Evolutionary conservation across 176 grass and related monocot species (phyloP), one percentile per base, ranked within the genome.

Genomic region (Puya raimondii): DNA sequence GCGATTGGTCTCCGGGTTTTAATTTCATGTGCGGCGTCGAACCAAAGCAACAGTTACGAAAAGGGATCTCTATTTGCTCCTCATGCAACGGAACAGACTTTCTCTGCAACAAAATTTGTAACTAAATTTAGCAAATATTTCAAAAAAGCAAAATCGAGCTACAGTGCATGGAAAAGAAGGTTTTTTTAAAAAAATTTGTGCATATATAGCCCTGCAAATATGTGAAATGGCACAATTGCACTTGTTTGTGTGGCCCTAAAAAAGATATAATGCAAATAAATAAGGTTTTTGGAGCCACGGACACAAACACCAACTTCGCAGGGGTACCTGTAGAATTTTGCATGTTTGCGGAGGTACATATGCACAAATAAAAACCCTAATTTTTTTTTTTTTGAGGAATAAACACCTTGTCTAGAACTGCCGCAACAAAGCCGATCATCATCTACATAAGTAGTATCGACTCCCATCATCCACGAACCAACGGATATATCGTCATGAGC

Each of bases 391-490:
- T 65, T 26, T 12, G 15, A 22, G 66, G 47, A 54, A 17, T 48
- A 51, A 67, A 6, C 80, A 93, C 94, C 94, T 84, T 93, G 94
- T 90, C 80, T 88, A 56, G 94, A 84, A 77, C 81, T 93, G 75
- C 75, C 26, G 4, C 94, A 99, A 73, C 94, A 99, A 70, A 99
- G 74, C 2, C 82, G 82, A 57, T 93, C 89, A 42, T 93, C 87
- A 29, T 99, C 94, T 1, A 88, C 87, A 5, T 99, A 89, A 54
- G 94, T 93, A 51, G 94, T 74, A 83, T 99, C 86, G n/a, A 99
- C 51, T 57, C 89, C 94, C 86, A 93, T 99, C 78, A 99, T 88
- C 94, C 94, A 93, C 48, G 94, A 99, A 51, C 89, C 94, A 61
- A 99, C 86, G 12, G 94, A 86, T 77, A 84, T 93, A 56, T 99